Percentiles rank a stretch among this genome's conserved stretches.
phyloP scores from a whole-genome alignment of 176 grass and related monocot genomes.

The Rhynchospora breviuscula region DNA sequence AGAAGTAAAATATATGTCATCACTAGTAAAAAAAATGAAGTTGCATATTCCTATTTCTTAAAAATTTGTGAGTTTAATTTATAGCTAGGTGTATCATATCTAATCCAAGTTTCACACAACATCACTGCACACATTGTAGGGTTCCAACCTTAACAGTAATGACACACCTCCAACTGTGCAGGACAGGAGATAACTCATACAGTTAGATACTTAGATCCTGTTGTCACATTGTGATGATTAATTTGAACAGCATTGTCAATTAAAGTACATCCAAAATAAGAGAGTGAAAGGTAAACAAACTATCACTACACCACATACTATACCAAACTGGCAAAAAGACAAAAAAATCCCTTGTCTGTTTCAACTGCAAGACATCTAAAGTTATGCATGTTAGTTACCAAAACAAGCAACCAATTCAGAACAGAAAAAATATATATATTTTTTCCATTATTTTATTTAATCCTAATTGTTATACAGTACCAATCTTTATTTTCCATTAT shows the following conservation, averaged over 20 bases:
- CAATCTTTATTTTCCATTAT: background rate
- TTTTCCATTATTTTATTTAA: background rate
- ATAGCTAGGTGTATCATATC: background rate
- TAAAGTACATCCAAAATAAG: background rate
- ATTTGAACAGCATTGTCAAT: background rate
- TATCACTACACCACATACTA: slow-evolving; percentile 1
- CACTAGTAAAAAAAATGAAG: background rate
- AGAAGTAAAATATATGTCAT: background rate
- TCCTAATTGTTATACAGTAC: background rate
- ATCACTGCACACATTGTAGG: background rate
- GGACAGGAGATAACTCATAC: background rate
- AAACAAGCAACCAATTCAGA: background rate
- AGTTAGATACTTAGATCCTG: background rate
- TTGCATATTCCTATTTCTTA: background rate
- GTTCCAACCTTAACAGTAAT: background rate
- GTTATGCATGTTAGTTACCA: background rate
- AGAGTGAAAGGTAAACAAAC: background rate
- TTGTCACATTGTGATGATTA: background rate
- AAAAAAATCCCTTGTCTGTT: background rate
- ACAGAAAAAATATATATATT: background rate
- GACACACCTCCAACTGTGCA: background rate
- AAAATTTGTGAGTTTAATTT: background rate
- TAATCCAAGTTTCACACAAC: background rate
- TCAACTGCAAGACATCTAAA: background rate
- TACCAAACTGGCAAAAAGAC: background rate